A percentile compares a stretch with the other conserved stretches of the same genome.
Conservation (phyloP, 768 basidiomycete species). For the Mycena crocata region DNA sequence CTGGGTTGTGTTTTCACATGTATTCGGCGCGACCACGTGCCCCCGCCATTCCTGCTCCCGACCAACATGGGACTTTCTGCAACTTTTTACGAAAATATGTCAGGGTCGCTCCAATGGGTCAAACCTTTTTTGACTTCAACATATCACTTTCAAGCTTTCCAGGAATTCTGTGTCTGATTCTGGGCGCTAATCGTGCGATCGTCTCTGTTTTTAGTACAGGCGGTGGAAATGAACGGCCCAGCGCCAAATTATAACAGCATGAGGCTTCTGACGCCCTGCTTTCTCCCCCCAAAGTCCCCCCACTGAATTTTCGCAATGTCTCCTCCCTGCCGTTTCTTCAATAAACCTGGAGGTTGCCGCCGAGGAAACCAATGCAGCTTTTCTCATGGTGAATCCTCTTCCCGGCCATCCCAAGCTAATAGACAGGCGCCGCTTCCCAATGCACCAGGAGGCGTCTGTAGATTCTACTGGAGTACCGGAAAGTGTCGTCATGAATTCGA, state of each 20-base stretch:
- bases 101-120: background rate
- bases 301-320: constrained; percentile 34
- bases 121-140: background rate
- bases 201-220: constrained; percentile 13
- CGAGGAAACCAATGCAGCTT: constrained; percentile 55
- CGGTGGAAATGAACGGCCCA: constrained; percentile 4
- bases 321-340: constrained; percentile 55
- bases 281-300: background rate
- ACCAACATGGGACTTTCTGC: no score
- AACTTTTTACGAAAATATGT: no score
- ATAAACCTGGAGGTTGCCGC: constrained; percentile 59
- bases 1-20: background rate
- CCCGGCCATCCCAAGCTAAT: constrained; percentile 12
- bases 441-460: constrained; percentile 55
- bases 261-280: constrained; percentile 15
- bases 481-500: constrained; percentile 58
- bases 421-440: constrained; percentile 10
- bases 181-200: constrained; percentile 12
- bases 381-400: constrained; percentile 33
- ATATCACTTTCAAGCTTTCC: constrained; percentile 16
- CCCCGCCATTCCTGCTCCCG: no score
- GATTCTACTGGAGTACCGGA: constrained; percentile 60
- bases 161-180: background rate
- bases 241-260: constrained; percentile 22
- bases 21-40: background rate